Evolutionary conservation across 805 yeast species (phyloP), one percentile per base, ranked within the genome.

Genomic region (Lipomyces japonicus): DNA sequence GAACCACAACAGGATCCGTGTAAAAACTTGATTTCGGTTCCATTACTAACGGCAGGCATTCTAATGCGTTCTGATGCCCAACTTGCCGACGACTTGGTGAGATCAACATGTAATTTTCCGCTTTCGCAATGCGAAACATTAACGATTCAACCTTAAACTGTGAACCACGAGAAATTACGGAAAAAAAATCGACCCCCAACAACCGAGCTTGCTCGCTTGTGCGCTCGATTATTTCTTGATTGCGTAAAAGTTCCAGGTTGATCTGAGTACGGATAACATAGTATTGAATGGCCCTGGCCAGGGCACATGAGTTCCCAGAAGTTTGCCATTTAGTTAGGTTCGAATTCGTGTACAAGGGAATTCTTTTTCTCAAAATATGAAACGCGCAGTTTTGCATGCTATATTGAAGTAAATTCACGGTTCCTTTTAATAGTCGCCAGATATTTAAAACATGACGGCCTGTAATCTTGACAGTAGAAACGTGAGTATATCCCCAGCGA

Each of bases 141-240:
- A 90, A 75, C 1, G 97, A 86, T 63, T 93, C 98, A 2, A 93
- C 96, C 63, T 87, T 90, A 64, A 75, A 93, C 63, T 93, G 98
- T 0, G 97, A 91, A 0, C 98, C 98, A 51, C 98, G 67, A 44
- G 86, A 84, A 52, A 85, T 79, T 6, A 89, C 87, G 2, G 97
- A 87, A 63, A 81, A 77, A 64, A 89, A 93, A 60, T 93, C 97
- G 24, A 93, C 79, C 0, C 98, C 98, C 21, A 89, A 75, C 28
- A 93, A 66, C 41, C 96, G 72, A 0, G 96, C 86, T 65, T 86
- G 86, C 59, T 90, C 97, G 12, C 84, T 78, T 12, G 57, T 86
- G 58, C 82, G 75, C 10, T 81, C 73, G 1, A 91, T 72, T 3
- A 86, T 61, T 59, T 89, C 96, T 47, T 79, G 81, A 21, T 76